Evolutionary conservation across 2,329 filamentous ascomycete species (phyloP), one percentile per base, ranked within the genome.

Genomic region (Ciborinia camelliae): DNA sequence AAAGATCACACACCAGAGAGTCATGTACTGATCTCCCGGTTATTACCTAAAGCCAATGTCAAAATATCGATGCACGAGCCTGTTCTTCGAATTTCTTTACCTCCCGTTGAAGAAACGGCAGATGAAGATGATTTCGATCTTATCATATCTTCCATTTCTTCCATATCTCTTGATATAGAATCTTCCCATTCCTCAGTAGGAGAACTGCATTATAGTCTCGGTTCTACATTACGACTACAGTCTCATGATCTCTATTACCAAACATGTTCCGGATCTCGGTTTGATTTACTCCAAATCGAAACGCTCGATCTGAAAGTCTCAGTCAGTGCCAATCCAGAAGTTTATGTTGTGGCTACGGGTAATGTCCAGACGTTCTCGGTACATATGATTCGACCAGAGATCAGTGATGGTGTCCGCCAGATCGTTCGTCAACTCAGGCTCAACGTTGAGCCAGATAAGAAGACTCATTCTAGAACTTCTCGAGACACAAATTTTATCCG

Each of bases 11-110:
- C 77, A 81, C 65, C 81, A 81, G 69, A 82, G 81, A 78, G 75
- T 41, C 84, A 92, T 70, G 83, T 86, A 62, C 80, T 99, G 41
- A 89, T 99, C 37, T 97, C 94, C 18, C 87, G 91, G n/a, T 83
- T 98, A 4, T 81, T 99, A 10, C 95, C 95, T 1, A 98, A 98
- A 78, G 90, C 94, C 0, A 96, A 85, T 72, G 90, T 98, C 76
- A 99, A 98, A 74, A 87, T 98, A 48, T 97, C 95, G 0, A 90
- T 99, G 78, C 95, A 99, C 73, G 95, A 99, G 75, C 95, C 95
- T 1, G 96, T 99, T 20, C 76, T 98, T 68, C 88, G 96, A 71
- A 93, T 99, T 68, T 87, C 93, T 9, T 81, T 99, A 5, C 93
- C 93, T 6, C 88, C 94, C 0, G 86, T 95, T 68, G 85, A 89